Conservation (phyloP, 257 asterid species). For the Paraleonurus japonicus region DNA sequence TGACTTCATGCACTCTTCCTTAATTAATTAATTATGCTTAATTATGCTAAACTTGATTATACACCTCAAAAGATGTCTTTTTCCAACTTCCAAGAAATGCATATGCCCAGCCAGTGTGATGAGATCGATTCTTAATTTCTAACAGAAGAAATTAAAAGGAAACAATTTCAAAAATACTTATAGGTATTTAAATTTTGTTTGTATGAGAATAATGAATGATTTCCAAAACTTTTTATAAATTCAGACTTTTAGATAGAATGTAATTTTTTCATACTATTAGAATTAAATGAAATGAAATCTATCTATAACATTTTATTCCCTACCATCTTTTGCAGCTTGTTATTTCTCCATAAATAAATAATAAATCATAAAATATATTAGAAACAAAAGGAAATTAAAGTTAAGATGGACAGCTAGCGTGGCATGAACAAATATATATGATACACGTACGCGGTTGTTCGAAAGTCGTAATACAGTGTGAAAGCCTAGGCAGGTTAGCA, state of each 20-base stretch:
- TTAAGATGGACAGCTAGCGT: background rate
- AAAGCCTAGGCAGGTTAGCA: background rate
- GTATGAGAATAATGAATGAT: too few relatives aligned
- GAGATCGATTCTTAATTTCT: background rate
- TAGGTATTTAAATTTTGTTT: too few relatives aligned
- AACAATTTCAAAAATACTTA: background rate
- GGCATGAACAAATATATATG: background rate
- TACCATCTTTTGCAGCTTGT: background rate
- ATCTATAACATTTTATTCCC: background rate
- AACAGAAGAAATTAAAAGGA: background rate
- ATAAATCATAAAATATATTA: background rate
- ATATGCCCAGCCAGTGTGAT: background rate
- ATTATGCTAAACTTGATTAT: background rate
- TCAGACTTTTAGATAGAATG: too few relatives aligned
- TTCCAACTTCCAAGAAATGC: constrained; percentile 9
- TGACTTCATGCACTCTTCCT: background rate
- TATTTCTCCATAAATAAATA: background rate
- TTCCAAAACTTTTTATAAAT: too few relatives aligned
- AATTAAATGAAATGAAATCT: too few relatives aligned
- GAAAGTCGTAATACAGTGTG: background rate
- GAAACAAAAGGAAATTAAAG: background rate
- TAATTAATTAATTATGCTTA: too few relatives aligned
- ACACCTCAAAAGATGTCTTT: background rate
- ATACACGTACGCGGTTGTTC: background rate
- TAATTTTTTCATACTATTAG: too few relatives aligned